Percentiles rank a stretch among this genome's conserved stretches.
Conservation (phyloP, 208 protist species). For the Porcisia hertigi region DNA sequence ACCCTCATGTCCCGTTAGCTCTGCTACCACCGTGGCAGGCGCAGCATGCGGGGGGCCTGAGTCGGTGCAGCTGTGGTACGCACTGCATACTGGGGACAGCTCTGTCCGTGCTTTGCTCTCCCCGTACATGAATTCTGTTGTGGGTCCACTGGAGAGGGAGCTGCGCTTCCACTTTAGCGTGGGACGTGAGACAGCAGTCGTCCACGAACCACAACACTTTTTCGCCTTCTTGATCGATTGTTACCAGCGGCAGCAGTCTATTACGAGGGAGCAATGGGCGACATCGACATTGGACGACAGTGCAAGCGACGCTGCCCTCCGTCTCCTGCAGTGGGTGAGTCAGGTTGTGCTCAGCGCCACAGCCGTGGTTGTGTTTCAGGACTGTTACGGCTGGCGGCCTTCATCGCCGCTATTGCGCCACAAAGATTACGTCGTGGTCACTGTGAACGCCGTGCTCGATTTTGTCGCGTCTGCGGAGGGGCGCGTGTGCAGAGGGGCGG, state of each 20-base stretch:
- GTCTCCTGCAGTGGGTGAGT: neutral
- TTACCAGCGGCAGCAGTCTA: constrained; percentile 30
- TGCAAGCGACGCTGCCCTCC: constrained; percentile 5
- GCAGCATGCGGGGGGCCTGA: neutral
- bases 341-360: constrained; percentile 24
- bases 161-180: constrained; percentile 70
- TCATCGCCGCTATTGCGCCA: constrained; percentile 27
- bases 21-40: constrained; percentile 1
- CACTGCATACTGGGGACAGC: constrained; percentile 4
- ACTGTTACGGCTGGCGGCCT: constrained; percentile 53
- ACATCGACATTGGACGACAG: neutral
- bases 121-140: constrained; percentile 34
- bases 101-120: constrained; percentile 23
- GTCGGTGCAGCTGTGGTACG: neutral
- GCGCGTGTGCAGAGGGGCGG: constrained; percentile 13
- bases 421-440: constrained; percentile 25
- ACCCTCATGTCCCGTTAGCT: neutral
- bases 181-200: constrained; percentile 42
- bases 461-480: constrained; percentile 27
- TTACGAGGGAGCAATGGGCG: constrained; percentile 2
- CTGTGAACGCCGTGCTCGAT: constrained; percentile 49
- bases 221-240: constrained; percentile 65
- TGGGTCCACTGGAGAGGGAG: constrained; percentile 56
- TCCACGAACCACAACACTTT: constrained; percentile 71
- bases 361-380: constrained; percentile 47